phyloP scores from a whole-genome alignment of 2,329 filamentous ascomycete species.

The Trichophyton mentagrophytes region DNA sequence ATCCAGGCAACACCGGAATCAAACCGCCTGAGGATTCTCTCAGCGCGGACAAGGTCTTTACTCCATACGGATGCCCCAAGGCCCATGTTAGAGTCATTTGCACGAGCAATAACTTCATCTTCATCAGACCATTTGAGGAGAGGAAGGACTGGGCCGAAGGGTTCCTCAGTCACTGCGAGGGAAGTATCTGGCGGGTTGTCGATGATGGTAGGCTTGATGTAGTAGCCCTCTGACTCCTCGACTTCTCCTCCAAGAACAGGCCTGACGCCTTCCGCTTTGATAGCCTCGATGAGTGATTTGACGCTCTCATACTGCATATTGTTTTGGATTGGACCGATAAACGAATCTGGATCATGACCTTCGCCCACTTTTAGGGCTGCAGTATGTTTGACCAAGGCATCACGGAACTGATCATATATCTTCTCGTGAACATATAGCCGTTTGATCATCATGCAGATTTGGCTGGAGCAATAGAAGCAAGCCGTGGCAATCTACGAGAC shows the following conservation, averaged over 20 bases:
- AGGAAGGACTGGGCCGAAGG: constrained; percentile 50
- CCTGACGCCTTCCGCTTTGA: constrained; percentile 39
- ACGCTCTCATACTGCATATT: constrained; percentile 47
- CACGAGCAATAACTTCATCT: constrained; percentile 32
- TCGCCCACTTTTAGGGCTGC: constrained; percentile 18
- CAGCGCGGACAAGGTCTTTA: constrained; percentile 37
- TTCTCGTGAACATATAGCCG: constrained; percentile 46
- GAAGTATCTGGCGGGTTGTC: constrained; percentile 42
- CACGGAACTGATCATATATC: constrained; percentile 39
- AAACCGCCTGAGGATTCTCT: constrained; percentile 36
- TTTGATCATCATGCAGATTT: constrained; percentile 43
- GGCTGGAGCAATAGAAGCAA: constrained; percentile 28
- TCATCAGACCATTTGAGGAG: constrained; percentile 45
- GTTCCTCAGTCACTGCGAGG: constrained; percentile 42
- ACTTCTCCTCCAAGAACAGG: constrained; percentile 38
- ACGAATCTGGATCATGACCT: constrained; percentile 26
- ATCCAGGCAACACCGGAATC: constrained; percentile 46
- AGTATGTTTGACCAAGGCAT: constrained; percentile 33
- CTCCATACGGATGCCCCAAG: constrained; percentile 44
- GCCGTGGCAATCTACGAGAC: constrained; percentile 17
- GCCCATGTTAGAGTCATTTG: constrained; percentile 39
- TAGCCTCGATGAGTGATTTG: constrained; percentile 42
- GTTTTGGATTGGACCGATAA: constrained; percentile 51
- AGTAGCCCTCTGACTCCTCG: constrained; percentile 32
- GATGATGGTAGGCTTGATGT: constrained; percentile 44